phyloP scores from a whole-genome alignment of 768 basidiomycete genomes.

The Gymnopilus junonius region DNA sequence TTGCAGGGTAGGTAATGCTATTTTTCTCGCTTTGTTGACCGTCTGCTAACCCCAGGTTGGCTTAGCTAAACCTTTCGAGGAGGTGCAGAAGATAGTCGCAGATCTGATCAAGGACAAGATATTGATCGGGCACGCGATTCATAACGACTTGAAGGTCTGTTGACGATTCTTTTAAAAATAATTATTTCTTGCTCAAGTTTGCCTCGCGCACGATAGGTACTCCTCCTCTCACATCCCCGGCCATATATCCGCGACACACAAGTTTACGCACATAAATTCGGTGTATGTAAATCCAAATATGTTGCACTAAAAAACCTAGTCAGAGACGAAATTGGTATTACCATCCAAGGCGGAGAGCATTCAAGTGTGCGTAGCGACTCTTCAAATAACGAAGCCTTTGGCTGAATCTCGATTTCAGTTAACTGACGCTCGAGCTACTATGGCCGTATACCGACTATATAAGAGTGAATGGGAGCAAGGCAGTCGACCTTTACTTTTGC shows the following conservation, averaged over 20 bases:
- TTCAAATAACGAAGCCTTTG: background rate
- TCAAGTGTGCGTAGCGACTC: slow-evolving; percentile 67
- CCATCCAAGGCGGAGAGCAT: slow-evolving; percentile 90
- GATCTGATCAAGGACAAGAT: slow-evolving; percentile 77
- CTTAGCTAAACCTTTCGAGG: slow-evolving; percentile 75
- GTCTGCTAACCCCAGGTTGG: background rate
- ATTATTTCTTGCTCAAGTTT: background rate
- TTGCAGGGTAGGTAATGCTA: slow-evolving; percentile 48
- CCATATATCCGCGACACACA: slow-evolving; percentile 74
- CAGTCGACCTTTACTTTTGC: slow-evolving; percentile 26
- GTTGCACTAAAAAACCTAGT: slow-evolving; percentile 82
- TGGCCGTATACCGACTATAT: slow-evolving; percentile 89
- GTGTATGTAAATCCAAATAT: slow-evolving; percentile 62
- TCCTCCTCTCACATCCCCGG: slow-evolving; percentile 74
- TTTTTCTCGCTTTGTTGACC: background rate
- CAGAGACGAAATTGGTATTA: slow-evolving; percentile 74
- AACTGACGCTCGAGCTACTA: slow-evolving; percentile 91
- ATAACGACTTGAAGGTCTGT: slow-evolving; percentile 85
- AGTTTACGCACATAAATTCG: slow-evolving; percentile 58
- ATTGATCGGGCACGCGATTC: slow-evolving; percentile 88
- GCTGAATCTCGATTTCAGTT: slow-evolving; percentile 53
- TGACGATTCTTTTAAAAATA: background rate
- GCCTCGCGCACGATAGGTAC: slow-evolving; percentile 43
- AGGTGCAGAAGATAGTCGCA: slow-evolving; percentile 80
- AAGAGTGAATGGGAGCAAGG: slow-evolving; percentile 82